These are phyloP conservation scores for Conoideocrella luteorostrata DNA, from an alignment of 2,329 filamentous ascomycete species.

Conservation along the genomic window DNA sequence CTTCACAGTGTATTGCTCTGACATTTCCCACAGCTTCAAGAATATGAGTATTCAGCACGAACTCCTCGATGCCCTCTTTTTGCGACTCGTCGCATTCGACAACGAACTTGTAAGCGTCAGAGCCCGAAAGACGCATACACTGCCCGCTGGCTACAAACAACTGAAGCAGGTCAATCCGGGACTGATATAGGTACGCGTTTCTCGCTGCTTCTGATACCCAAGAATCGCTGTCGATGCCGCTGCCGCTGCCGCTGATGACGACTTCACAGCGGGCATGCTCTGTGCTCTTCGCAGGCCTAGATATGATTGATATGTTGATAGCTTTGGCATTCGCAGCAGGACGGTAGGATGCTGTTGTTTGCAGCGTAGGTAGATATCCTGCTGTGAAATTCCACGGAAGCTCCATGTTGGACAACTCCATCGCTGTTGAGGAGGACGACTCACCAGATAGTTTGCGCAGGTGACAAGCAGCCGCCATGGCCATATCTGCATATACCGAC, in stretches of 20 bases:
- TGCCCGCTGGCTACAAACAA: not conserved
- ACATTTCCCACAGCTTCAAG: not conserved
- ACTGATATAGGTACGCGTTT: not conserved
- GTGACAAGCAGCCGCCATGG: constrained; percentile 15
- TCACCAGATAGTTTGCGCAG: not conserved
- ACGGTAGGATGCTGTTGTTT: not conserved
- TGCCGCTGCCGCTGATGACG: too few relatives aligned
- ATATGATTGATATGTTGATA: not conserved
- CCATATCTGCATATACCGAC: constrained; percentile 52
- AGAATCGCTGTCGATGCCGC: not conserved
- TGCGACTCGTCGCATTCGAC: not conserved
- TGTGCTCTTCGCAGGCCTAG: not conserved
- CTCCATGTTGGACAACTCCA: not conserved
- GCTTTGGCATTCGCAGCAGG: not conserved
- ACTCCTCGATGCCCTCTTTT: not conserved
- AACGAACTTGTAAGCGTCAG: not conserved
- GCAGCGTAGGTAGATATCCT: too few relatives aligned
- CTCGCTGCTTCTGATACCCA: not conserved
- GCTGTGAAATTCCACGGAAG: too few relatives aligned
- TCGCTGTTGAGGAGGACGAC: not conserved
- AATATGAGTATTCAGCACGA: not conserved
- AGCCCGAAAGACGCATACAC: not conserved
- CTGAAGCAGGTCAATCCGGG: not conserved
- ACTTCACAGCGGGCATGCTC: not conserved
- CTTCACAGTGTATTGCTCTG: not conserved